Conservation (phyloP, 1,284 basidiomycete species). For the Melampsora americana region DNA sequence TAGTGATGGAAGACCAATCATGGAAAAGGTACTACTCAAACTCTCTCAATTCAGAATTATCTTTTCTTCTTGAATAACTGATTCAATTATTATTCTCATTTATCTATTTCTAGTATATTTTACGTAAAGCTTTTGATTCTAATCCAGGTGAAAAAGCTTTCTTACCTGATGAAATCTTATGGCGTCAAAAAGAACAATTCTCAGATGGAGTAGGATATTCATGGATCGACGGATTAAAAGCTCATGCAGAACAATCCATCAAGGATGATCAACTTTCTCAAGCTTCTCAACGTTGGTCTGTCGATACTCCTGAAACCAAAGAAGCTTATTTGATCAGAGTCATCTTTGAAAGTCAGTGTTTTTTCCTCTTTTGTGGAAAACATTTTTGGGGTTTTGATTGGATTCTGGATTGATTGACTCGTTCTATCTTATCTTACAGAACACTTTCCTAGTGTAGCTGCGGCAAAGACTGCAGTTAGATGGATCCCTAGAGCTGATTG, state of each 20-base stretch:
- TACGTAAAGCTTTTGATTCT: conserved; percentile 94
- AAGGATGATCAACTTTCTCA: conserved; percentile 78
- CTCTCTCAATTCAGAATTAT: background rate
- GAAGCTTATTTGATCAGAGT: conserved; percentile 95
- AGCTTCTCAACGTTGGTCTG: conserved; percentile 71
- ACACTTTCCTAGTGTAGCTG: conserved; percentile 77
- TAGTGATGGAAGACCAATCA: conserved; percentile 76
- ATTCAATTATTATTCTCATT: conserved; percentile 26
- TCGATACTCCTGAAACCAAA: conserved; percentile 88
- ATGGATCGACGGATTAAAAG: conserved; percentile 99
- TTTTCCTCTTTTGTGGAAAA: background rate
- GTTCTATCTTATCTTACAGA: too few species aligned
- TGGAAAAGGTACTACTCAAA: conserved; percentile 74
- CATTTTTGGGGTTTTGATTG: too few species aligned
- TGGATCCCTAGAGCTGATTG: conserved; percentile 94
- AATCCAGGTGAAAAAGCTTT: conserved; percentile 80
- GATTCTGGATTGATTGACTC: too few species aligned
- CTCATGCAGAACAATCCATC: conserved; percentile 70
- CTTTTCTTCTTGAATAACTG: background rate
- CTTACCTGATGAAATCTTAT: conserved; percentile 88
- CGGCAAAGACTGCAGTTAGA: conserved; percentile 86
- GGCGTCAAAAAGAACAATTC: conserved; percentile 99
- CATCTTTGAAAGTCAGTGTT: conserved; percentile 72
- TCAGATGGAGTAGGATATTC: conserved; percentile 99
- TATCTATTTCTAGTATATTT: conserved; percentile 69